Evolutionary conservation across 1,284 basidiomycete genomes (phyloP).

Genomic region (Pholiota adiposa): DNA sequence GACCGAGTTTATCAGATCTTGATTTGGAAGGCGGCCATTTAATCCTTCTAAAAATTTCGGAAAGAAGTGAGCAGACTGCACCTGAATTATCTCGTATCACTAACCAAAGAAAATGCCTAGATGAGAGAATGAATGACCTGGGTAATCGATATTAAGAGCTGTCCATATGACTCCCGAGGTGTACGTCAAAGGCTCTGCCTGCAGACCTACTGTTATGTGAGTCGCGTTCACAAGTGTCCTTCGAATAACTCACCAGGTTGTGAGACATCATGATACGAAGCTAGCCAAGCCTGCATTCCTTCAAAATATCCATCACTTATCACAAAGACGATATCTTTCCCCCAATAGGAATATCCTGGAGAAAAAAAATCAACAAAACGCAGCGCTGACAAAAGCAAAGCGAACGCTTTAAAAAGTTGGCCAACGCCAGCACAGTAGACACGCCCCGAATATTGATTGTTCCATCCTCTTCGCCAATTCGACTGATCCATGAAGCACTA

Average conservation of each 20-base stretch:
- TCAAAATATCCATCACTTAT: slow-evolving; percentile 89
- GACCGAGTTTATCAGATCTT: slow-evolving; percentile 91
- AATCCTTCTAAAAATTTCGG: slow-evolving; percentile 75
- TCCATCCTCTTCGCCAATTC: slow-evolving; percentile 56
- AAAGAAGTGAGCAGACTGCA: slow-evolving; percentile 2
- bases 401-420: slow-evolving; percentile 82
- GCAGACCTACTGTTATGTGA: slow-evolving; percentile 53
- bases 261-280: slow-evolving; percentile 74
- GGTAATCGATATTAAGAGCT: slow-evolving; percentile 93
- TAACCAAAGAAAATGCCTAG: slow-evolving; percentile 89
- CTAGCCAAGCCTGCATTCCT: slow-evolving; percentile 93
- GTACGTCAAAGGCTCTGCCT: slow-evolving; percentile 63
- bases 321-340: slow-evolving; percentile 92
- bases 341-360: slow-evolving; percentile 90
- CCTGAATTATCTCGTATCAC: slow-evolving; percentile 27
- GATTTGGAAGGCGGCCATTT: slow-evolving; percentile 94
- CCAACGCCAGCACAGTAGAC: slow-evolving; percentile 82
- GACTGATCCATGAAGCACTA: slow-evolving; percentile 86
- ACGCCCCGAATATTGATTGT: slow-evolving; percentile 87
- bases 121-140: slow-evolving; percentile 95
- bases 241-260: slow-evolving; percentile 58
- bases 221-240: neutral
- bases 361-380: neutral
- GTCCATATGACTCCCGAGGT: slow-evolving; percentile 92
- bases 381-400: slow-evolving; percentile 4